A percentile compares a stretch with the other conserved stretches of the same genome.
Evolutionary conservation across 1,284 basidiomycete species (phyloP).

Genomic region (Ceratobasidium sp.): DNA sequence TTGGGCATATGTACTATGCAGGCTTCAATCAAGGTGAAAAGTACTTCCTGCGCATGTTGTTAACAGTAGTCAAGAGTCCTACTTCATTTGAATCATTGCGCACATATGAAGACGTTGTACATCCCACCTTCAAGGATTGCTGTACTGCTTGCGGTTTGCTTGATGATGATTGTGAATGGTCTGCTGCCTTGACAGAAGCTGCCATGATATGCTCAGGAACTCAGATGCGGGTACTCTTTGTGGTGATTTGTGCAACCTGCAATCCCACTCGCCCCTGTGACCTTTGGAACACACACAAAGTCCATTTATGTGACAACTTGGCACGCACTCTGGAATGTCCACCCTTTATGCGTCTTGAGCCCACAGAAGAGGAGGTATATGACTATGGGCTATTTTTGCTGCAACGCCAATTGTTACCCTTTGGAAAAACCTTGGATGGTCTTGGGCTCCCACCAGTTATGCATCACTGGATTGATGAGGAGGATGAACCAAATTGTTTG

Average conservation of each 20-base stretch:
- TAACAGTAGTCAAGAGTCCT: constrained; percentile 51
- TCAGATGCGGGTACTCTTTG: constrained; percentile 53
- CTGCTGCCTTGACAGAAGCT: constrained; percentile 54
- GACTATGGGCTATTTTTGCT: constrained; percentile 55
- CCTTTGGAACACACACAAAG: constrained; percentile 52
- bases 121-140: constrained; percentile 49
- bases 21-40: constrained; percentile 49
- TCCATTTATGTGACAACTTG: constrained; percentile 52
- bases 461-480: constrained; percentile 45
- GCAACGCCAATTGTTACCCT: constrained; percentile 46
- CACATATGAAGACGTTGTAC: constrained; percentile 45
- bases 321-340: constrained; percentile 40
- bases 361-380: constrained; percentile 48
- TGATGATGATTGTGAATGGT: constrained; percentile 56
- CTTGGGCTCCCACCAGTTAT: constrained; percentile 49
- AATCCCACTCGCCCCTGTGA: constrained; percentile 47
- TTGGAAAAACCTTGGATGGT: constrained; percentile 44
- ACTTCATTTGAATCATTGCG: constrained; percentile 50
- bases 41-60: constrained; percentile 52
- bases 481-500: constrained; percentile 46
- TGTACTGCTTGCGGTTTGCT: constrained; percentile 54
- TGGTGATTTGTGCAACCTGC: constrained; percentile 51
- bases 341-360: constrained; percentile 42
- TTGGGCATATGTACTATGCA: constrained; percentile 53
- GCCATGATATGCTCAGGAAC: constrained; percentile 51